These are phyloP conservation scores for Trichoderma gamsii DNA, from an alignment of 495 filamentous ascomycete genomes.

Conservation along the genomic window DNA sequence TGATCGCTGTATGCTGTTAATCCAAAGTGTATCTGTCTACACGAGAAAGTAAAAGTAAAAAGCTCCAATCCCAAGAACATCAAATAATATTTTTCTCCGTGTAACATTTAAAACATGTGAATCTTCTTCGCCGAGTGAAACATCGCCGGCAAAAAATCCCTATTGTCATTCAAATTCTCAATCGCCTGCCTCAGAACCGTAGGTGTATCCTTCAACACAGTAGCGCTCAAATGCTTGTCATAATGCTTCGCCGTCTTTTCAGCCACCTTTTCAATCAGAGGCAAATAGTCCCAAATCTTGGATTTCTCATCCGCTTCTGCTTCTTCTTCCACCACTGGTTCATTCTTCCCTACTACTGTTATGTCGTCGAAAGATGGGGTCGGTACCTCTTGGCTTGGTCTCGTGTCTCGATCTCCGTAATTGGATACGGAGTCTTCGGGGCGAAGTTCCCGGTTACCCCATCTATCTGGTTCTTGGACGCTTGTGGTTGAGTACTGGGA, in stretches of 20 bases:
- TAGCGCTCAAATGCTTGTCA: conserved; percentile 29
- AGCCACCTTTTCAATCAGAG: conserved; percentile 28
- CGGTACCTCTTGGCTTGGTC: background rate
- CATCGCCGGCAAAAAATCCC: conserved; percentile 35
- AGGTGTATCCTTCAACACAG: conserved; percentile 32
- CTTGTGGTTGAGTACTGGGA: background rate
- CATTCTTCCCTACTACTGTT: background rate
- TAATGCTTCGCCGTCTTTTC: conserved; percentile 28
- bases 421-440: background rate
- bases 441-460: background rate
- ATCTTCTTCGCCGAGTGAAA: conserved; percentile 28
- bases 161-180: conserved; percentile 33
- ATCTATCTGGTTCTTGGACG: background rate
- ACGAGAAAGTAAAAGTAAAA: too few species aligned
- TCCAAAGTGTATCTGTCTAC: too few species aligned
- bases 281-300: background rate
- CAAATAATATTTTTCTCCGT: background rate
- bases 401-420: background rate
- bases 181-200: conserved; percentile 30
- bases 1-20: too few species aligned
- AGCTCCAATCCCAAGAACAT: too few species aligned
- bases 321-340: background rate
- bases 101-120: conserved; percentile 25
- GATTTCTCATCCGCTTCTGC: conserved; percentile 1
- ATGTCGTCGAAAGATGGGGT: background rate